Conservation (phyloP, 352 stramenopile genomes). For the Globisporangium okanoganense region DNA sequence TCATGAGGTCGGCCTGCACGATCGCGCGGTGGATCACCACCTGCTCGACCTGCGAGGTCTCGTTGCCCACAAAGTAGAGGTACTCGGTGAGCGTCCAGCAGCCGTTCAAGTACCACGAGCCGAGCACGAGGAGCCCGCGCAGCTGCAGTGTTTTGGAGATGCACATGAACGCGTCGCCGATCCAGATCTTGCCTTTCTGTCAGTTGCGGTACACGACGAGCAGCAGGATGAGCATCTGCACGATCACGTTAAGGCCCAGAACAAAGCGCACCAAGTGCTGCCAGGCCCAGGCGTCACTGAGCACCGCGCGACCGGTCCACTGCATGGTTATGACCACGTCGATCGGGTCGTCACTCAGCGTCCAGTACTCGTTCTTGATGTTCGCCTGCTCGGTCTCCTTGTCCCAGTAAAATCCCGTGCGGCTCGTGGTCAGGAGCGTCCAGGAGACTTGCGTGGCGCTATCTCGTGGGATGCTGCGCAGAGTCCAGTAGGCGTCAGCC, state of each 20-base stretch:
- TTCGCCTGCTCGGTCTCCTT: conserved; percentile 10
- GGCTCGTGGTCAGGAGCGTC: not conserved
- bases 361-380: conserved; percentile 14
- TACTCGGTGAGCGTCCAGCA: conserved; percentile 36
- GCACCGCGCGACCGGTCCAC: not conserved
- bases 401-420: conserved; percentile 1
- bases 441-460: not conserved
- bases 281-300: conserved; percentile 19
- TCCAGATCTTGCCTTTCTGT: conserved; percentile 25
- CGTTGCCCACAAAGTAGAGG: conserved; percentile 19
- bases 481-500: not conserved
- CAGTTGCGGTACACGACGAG: conserved; percentile 31
- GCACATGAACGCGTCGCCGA: conserved; percentile 35
- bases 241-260: conserved; percentile 27
- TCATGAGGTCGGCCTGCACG: conserved; percentile 27
- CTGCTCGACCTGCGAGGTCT: conserved; percentile 20
- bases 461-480: conserved; percentile 9
- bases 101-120: conserved; percentile 32
- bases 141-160: conserved; percentile 32
- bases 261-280: conserved; percentile 25
- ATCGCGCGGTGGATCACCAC: conserved; percentile 29
- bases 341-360: not conserved
- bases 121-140: conserved; percentile 26
- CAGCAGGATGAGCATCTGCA: conserved; percentile 30
- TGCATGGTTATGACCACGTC: not conserved